Percentiles rank a stretch among this genome's conserved stretches.
phyloP scores from a whole-genome alignment of 2,329 filamentous ascomycete species.

The Fusarium sp. region DNA sequence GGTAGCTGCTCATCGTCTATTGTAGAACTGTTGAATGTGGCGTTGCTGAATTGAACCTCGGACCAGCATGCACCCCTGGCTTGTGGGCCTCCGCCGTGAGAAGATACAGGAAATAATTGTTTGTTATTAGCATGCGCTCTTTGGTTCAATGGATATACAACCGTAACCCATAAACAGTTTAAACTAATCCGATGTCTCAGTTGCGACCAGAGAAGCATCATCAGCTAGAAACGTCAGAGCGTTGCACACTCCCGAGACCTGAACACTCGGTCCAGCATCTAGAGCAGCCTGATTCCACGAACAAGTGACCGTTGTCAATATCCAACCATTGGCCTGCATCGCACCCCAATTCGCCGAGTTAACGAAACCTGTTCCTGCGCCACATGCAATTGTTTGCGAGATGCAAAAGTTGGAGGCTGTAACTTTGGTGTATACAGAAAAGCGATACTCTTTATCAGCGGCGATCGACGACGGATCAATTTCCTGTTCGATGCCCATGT shows the following conservation, averaged over 20 bases:
- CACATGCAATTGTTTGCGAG: background rate
- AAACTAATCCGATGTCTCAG: background rate
- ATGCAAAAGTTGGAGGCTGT: background rate
- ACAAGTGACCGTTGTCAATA: background rate
- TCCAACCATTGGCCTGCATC: background rate
- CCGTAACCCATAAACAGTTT: background rate
- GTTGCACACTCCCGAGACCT: background rate
- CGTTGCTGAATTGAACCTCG: background rate
- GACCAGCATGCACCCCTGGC: background rate
- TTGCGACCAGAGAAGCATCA: background rate
- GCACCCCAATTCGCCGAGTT: background rate
- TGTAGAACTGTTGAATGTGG: background rate
- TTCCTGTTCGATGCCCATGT: background rate
- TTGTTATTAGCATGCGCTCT: background rate
- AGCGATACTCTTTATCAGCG: background rate
- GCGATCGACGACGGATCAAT: background rate
- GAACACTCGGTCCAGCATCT: background rate
- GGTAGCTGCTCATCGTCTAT: background rate
- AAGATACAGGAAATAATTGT: background rate
- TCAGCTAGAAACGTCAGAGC: background rate
- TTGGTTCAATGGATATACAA: rapidly evolving
- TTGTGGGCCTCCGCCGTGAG: background rate
- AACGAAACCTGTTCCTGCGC: background rate
- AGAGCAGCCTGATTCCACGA: background rate
- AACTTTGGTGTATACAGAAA: background rate